A percentile compares a stretch with the other conserved stretches of the same genome.
phyloP scores from a whole-genome alignment of 2,329 filamentous ascomycete genomes.

The Mycosphaerelloides madeirae region DNA sequence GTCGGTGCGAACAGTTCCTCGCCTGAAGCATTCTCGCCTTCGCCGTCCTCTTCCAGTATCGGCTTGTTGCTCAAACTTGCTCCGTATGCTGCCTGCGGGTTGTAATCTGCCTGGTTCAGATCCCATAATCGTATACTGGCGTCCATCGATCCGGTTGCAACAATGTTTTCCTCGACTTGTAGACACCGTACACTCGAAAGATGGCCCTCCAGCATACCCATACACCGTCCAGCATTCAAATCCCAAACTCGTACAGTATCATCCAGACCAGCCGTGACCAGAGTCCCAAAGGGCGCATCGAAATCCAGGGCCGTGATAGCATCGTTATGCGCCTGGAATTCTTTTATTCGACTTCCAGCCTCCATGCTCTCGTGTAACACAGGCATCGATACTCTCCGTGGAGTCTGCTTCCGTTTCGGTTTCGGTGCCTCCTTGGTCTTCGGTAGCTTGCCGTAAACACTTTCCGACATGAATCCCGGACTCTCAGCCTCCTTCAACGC shows the following conservation, averaged over 20 bases:
- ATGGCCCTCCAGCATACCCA: constrained; percentile 87
- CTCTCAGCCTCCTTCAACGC: constrained; percentile 38
- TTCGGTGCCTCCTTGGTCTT: constrained; percentile 39
- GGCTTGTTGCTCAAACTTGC: constrained; percentile 44
- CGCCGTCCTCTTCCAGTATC: constrained; percentile 37
- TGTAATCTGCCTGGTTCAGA: constrained; percentile 79
- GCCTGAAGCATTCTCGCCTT: constrained; percentile 38
- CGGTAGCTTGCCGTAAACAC: constrained; percentile 90
- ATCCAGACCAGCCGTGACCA: constrained; percentile 88
- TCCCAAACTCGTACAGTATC: constrained; percentile 97
- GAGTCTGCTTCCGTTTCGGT: constrained; percentile 50
- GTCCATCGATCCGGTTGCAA: constrained; percentile 91
- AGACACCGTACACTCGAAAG: constrained; percentile 87
- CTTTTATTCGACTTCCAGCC: constrained; percentile 79
- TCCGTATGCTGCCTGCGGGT: constrained; percentile 49
- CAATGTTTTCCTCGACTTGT: constrained; percentile 91
- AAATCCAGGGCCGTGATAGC: constrained; percentile 88
- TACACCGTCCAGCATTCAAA: constrained; percentile 85
- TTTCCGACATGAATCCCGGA: constrained; percentile 89
- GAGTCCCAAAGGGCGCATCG: constrained; percentile 91
- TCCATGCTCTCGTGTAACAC: constrained; percentile 94
- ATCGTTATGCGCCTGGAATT: constrained; percentile 84
- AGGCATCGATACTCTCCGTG: constrained; percentile 79
- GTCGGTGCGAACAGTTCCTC: constrained; percentile 28
- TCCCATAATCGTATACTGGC: constrained; percentile 95